These are phyloP conservation scores for Citrus glauca DNA, from an alignment of 345 rosid genomes.

Conservation along the genomic window DNA sequence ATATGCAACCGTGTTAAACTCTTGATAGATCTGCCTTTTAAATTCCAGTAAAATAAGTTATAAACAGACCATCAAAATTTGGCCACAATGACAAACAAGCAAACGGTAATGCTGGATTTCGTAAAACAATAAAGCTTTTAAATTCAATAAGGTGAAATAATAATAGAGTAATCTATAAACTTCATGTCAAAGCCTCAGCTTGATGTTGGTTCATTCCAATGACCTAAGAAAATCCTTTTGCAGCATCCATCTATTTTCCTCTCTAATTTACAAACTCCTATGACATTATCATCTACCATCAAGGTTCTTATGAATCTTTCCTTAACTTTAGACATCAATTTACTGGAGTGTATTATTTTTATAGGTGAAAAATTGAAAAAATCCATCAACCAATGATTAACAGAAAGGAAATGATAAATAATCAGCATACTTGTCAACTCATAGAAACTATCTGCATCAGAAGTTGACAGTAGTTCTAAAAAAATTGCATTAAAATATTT, in stretches of 20 bases:
- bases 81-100: not conserved
- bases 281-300: not conserved
- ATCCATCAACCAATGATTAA: not conserved
- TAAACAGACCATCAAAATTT: not conserved
- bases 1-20: not conserved
- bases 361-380: no score
- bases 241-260: not conserved
- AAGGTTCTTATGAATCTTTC: not conserved
- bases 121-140: not conserved
- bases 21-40: not conserved
- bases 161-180: not conserved
- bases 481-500: not conserved
- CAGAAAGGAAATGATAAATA: not conserved
- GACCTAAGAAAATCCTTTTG: not conserved
- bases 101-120: not conserved
- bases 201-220: not conserved
- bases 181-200: not conserved
- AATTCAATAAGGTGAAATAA: not conserved
- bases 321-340: not conserved
- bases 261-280: not conserved
- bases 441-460: conserved; percentile 3
- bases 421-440: conserved; percentile 10
- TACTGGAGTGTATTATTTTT: not conserved
- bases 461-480: not conserved
- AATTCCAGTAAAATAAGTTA: not conserved